Evolutionary conservation across 2,329 filamentous ascomycete species (phyloP).

Genomic region (Colletotrichum lentis): DNA sequence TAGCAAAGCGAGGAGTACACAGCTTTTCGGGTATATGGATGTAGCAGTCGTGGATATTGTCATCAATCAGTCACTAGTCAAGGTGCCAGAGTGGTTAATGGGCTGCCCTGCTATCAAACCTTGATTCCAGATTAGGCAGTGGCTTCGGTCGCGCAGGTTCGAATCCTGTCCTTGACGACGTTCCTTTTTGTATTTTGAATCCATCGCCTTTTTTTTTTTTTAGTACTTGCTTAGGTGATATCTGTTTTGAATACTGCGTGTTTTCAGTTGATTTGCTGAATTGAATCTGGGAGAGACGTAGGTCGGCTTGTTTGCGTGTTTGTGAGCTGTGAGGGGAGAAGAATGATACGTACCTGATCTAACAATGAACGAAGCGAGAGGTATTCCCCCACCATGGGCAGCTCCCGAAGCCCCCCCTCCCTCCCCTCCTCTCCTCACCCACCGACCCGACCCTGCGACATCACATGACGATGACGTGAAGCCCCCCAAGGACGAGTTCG

Average conservation of each 20-base stretch:
- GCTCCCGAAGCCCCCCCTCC: slow-evolving; percentile 19
- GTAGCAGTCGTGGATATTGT: rapidly evolving
- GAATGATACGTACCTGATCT: no score
- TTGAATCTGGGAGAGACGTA: no score
- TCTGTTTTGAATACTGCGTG: no score
- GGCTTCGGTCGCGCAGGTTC: slow-evolving; percentile 28
- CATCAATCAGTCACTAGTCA: slow-evolving; percentile 7
- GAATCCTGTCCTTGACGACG: slow-evolving; percentile 22
- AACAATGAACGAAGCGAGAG: neutral
- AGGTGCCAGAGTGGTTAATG: slow-evolving; percentile 29
- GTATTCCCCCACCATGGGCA: slow-evolving; percentile 14
- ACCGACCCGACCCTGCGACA: slow-evolving; percentile 31
- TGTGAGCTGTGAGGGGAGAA: no score
- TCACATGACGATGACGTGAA: slow-evolving; percentile 38
- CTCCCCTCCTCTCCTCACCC: no score
- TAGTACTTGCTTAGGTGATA: no score
- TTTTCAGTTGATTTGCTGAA: no score
- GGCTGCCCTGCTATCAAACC: slow-evolving; percentile 23
- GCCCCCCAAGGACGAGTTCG: slow-evolving; percentile 1
- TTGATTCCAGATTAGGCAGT: slow-evolving; percentile 23
- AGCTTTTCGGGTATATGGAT: neutral
- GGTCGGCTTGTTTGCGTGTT: no score
- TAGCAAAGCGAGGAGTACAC: no score
- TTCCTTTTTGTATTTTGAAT: neutral
- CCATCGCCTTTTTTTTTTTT: no score